Evolutionary conservation across 495 filamentous ascomycete genomes (phyloP).

Genomic region (Penicillium atrosanguineum): DNA sequence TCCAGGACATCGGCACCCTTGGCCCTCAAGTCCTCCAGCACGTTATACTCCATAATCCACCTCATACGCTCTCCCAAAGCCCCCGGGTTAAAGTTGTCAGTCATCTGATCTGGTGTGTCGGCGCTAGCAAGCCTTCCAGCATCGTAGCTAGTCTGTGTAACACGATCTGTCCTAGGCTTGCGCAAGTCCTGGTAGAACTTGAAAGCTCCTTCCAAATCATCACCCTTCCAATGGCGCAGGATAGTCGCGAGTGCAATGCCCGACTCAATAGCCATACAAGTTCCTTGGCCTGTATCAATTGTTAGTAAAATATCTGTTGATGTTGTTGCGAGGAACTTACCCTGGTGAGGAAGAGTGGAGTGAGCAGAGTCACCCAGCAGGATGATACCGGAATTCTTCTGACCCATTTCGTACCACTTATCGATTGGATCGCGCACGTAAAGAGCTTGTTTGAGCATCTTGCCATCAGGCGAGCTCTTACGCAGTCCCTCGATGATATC

Average conservation of each 20-base stretch:
- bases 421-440: conserved; percentile 29
- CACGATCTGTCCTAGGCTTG: conserved; percentile 30
- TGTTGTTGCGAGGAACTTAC: conserved; percentile 3
- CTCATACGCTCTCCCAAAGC: conserved; percentile 28
- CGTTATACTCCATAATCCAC: conserved; percentile 36
- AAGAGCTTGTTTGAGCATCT: conserved; percentile 31
- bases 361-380: conserved; percentile 31
- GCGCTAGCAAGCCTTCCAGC: conserved; percentile 32
- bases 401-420: conserved; percentile 28
- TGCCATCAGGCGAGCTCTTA: conserved; percentile 23
- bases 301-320: neutral
- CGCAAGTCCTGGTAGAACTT: conserved; percentile 29
- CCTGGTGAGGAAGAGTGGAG: conserved; percentile 33
- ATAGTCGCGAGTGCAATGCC: conserved; percentile 30
- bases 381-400: conserved; percentile 26
- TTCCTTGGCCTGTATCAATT: conserved; percentile 22
- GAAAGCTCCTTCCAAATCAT: conserved; percentile 24
- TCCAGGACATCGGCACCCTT: conserved; percentile 22
- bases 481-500: conserved; percentile 28
- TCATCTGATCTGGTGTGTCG: conserved; percentile 22
- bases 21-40: conserved; percentile 26
- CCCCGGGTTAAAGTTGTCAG: conserved; percentile 20
- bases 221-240: conserved; percentile 27
- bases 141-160: conserved; percentile 30
- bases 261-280: conserved; percentile 34